These are phyloP conservation scores for Plasmodium ovale DNA, from an alignment of 169 alveolate genomes.

Conservation along the genomic window DNA sequence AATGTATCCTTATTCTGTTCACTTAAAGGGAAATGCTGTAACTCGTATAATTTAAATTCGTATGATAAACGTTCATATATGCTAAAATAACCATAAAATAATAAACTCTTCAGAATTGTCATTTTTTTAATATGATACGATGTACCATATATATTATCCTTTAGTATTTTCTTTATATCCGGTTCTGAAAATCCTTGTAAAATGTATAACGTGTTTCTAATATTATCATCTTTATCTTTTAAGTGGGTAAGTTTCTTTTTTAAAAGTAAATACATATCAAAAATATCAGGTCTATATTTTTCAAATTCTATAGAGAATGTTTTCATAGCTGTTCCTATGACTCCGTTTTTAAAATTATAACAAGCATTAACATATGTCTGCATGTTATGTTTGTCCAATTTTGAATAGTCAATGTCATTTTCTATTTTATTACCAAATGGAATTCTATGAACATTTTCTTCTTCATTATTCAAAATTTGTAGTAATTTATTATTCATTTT, in stretches of 20 bases:
- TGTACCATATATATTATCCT: slow-evolving; percentile 8
- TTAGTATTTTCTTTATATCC: slow-evolving; percentile 18
- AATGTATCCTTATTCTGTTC: slow-evolving; percentile 49
- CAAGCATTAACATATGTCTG: slow-evolving; percentile 7
- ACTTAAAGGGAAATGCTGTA: slow-evolving; percentile 25
- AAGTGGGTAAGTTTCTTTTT: slow-evolving; percentile 15
- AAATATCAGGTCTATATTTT: slow-evolving; percentile 28
- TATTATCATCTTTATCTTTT: slow-evolving; percentile 28
- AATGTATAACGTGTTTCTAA: slow-evolving; percentile 2
- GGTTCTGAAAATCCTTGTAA: slow-evolving; percentile 22
- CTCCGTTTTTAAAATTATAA: slow-evolving; percentile 8
- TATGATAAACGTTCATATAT: slow-evolving; percentile 57
- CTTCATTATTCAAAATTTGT: neutral
- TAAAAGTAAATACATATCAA: slow-evolving; percentile 42
- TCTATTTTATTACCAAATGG: neutral
- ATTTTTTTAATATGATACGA: slow-evolving; percentile 29
- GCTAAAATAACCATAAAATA: slow-evolving; percentile 52
- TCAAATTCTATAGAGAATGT: slow-evolving; percentile 53
- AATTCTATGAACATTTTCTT: slow-evolving; percentile 9
- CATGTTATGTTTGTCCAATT: neutral
- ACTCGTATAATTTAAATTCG: slow-evolving; percentile 60
- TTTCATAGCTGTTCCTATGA: slow-evolving; percentile 52
- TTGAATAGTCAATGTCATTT: neutral
- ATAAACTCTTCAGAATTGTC: slow-evolving; percentile 25
- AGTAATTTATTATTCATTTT: neutral